A percentile compares a stretch with the other conserved stretches of the same genome.
Conservation (phyloP, 129 eudicot genomes). For the Oenanthe sinensis region DNA sequence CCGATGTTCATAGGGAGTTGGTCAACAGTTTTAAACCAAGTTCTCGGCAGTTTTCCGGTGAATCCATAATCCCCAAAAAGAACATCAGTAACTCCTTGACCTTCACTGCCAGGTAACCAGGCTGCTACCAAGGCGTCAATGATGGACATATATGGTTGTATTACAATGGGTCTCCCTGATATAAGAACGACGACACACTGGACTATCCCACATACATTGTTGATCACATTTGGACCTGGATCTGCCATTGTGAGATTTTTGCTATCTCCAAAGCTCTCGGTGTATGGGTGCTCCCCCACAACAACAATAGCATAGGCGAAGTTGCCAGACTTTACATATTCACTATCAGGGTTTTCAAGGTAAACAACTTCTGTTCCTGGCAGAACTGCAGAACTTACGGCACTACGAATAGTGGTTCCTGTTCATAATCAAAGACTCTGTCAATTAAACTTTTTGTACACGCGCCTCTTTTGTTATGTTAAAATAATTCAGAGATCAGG, state of each 20-base stretch:
- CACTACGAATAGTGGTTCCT: constrained; percentile 64
- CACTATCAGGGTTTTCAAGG: constrained; percentile 37
- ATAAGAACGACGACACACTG: constrained; percentile 51
- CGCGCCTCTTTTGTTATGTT: background rate
- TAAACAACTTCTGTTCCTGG: constrained; percentile 31
- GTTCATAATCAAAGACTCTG: constrained; percentile 13
- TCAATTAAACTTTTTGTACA: background rate
- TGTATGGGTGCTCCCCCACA: constrained; percentile 62
- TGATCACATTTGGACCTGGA: constrained; percentile 50
- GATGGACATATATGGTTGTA: constrained; percentile 45
- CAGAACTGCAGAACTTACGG: constrained; percentile 22
- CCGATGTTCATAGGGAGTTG: constrained; percentile 38
- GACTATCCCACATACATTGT: constrained; percentile 40
- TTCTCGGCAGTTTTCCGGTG: constrained; percentile 46
- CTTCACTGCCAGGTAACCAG: constrained; percentile 75
- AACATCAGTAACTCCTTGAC: constrained; percentile 70
- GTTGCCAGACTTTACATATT: constrained; percentile 33
- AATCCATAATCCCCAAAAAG: constrained; percentile 56
- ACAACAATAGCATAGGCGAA: constrained; percentile 53
- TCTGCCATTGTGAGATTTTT: constrained; percentile 45
- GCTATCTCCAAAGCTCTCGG: constrained; percentile 61
- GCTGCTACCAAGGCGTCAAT: constrained; percentile 69
- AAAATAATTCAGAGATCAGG: background rate
- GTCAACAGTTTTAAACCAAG: constrained; percentile 60
- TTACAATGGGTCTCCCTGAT: constrained; percentile 56